Base-by-base conservation (phyloP, 345 rosid species). In the Salix koriyanagi region DNA sequence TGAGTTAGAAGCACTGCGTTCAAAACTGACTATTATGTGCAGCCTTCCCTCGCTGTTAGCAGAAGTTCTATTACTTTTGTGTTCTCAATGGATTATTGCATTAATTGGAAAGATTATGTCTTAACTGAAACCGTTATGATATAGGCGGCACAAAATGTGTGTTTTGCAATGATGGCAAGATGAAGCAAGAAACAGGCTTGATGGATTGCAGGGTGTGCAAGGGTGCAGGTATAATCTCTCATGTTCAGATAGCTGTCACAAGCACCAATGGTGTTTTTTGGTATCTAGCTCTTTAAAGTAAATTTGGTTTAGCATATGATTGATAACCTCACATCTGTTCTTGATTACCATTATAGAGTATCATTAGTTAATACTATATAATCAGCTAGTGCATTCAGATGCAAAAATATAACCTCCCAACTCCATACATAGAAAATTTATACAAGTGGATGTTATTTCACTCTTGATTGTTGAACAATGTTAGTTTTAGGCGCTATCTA, bases 131-230 rank as follows among this genome's bases (percentile, higher is more conserved):
- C 69, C 1, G 26, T 26, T 65, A 39, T 66, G 69, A 67, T 78
- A 75, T 79, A 94, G 97, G 95, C 15, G 98, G 98, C 42, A 94
- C 98, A 10, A 94, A 91, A 85, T 94, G 98, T 79, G 97, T 94
- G 1, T 92, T 92, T 65, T 94, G 97, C 23, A 71, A 76, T 48
- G 79, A 86, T 72, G 97, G 97, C 50, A 92, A 91, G 87, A 94
- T 94, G 98, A 94, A 91, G 85, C 86, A 87, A 68, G 97, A 91
- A 81, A 83, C 89, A 0, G 91, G 98, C 34, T 69, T 83, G 81
- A 89, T 91, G 44, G 86, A 89, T 56, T 94, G 97, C 76, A 90
- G 81, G 82, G 97, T 92, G 41, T 92, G 97, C 90, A 94, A 88
- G 80, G 98, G 98, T 76, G 94, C 97, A 91, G 97, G 98, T 94